Conservation (phyloP, 441 rosid genomes). For the Aquilaria agallochum region DNA sequence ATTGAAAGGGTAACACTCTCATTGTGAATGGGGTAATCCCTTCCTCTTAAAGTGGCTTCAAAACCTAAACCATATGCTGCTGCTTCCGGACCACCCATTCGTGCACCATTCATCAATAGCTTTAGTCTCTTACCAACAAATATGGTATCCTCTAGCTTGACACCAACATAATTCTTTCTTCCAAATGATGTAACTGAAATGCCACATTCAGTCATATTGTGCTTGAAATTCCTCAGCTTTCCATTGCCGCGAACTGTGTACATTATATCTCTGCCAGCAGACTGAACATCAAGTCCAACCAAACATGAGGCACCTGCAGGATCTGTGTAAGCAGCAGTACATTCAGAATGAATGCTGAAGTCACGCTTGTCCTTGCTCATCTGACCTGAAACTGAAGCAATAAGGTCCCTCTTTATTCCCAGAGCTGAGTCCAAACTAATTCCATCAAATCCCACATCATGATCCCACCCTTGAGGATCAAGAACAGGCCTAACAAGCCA, state of each 20-base stretch:
- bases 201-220: constrained; percentile 59
- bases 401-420: constrained; percentile 42
- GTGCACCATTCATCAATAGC: constrained; percentile 62
- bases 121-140: constrained; percentile 70
- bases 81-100: constrained; percentile 56
- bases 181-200: constrained; percentile 58
- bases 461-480: constrained; percentile 97
- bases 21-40: constrained; percentile 70
- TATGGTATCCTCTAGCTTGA: constrained; percentile 71
- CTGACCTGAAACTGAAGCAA: constrained; percentile 69
- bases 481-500: constrained; percentile 81
- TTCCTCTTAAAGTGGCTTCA: constrained; percentile 77
- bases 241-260: constrained; percentile 55
- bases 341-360: constrained; percentile 75
- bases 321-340: constrained; percentile 52
- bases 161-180: constrained; percentile 58
- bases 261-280: constrained; percentile 72
- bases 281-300: constrained; percentile 69
- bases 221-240: constrained; percentile 56
- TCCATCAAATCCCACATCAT: constrained; percentile 91
- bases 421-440: constrained; percentile 69
- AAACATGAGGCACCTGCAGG: constrained; percentile 47
- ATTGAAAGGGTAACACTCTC: constrained; percentile 49
- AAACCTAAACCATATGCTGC: constrained; percentile 74
- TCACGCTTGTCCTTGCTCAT: constrained; percentile 75